Evolutionary conservation across 768 basidiomycete species (phyloP).

Genomic region (Gymnopilus junonius): DNA sequence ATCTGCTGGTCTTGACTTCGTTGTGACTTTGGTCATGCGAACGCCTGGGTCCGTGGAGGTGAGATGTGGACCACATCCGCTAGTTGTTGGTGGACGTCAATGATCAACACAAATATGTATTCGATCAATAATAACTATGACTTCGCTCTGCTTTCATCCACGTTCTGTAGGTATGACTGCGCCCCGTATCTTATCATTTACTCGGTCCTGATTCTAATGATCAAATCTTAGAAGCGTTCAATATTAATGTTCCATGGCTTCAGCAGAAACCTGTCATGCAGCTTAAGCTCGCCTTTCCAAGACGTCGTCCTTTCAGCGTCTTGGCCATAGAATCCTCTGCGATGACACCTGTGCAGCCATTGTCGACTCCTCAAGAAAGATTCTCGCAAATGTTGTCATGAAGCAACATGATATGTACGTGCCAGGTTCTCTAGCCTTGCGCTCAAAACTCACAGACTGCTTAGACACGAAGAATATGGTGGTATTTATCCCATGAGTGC

Average conservation of each 20-base stretch:
- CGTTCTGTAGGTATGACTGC: background rate
- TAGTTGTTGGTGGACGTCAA: background rate
- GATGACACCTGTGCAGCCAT: constrained; percentile 95
- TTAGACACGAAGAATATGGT: constrained; percentile 61
- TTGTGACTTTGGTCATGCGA: constrained; percentile 43
- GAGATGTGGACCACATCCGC: constrained; percentile 34
- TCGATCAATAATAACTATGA: background rate
- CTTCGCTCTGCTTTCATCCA: background rate
- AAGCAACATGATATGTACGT: constrained; percentile 75
- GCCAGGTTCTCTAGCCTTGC: background rate
- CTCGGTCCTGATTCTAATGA: background rate
- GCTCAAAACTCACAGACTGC: background rate
- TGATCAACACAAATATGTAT: background rate
- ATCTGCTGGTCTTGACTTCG: constrained; percentile 33
- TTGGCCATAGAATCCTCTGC: constrained; percentile 87
- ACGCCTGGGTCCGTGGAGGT: constrained; percentile 37
- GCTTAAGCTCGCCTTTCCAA: background rate
- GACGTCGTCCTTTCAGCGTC: constrained; percentile 54
- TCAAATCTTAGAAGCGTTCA: background rate
- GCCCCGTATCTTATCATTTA: background rate
- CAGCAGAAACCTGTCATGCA: background rate
- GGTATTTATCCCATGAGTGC: constrained; percentile 85
- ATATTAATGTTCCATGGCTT: constrained; percentile 2
- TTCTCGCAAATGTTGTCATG: constrained; percentile 86
- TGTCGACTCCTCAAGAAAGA: constrained; percentile 66